These are phyloP conservation scores for Tolypocladium ovalisporum DNA, from an alignment of 2,329 filamentous ascomycete species.

Conservation along the genomic window DNA sequence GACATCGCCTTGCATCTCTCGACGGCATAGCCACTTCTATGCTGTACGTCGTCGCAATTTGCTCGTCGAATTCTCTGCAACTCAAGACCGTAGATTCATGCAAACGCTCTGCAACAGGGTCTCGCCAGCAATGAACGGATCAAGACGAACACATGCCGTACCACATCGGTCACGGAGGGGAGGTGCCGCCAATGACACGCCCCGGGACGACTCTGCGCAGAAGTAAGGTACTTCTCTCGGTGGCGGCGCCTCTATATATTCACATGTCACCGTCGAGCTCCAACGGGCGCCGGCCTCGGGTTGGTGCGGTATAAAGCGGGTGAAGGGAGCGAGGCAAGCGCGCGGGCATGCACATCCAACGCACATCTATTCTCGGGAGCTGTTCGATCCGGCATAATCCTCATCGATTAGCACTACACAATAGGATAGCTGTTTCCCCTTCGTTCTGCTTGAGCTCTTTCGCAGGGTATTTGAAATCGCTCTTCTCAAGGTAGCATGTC, in stretches of 20 bases:
- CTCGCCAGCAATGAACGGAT: neutral
- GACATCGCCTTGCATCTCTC: neutral
- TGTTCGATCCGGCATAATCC: neutral
- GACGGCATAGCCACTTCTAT: neutral
- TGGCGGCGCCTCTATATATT: neutral
- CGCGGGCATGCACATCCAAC: neutral
- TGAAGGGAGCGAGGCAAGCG: neutral
- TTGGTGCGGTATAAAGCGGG: constrained; percentile 1
- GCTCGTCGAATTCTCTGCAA: neutral
- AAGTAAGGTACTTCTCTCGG: neutral
- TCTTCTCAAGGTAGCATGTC: neutral
- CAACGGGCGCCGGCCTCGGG: neutral
- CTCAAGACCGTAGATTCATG: neutral
- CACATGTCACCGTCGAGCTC: neutral
- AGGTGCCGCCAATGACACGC: neutral
- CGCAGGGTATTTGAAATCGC: neutral
- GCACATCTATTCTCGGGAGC: neutral
- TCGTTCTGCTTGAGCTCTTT: neutral
- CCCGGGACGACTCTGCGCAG: neutral
- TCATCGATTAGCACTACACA: neutral
- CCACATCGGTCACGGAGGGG: neutral
- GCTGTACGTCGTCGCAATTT: neutral
- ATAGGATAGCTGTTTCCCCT: too few relatives aligned
- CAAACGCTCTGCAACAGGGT: neutral
- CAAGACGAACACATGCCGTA: neutral